Evolutionary conservation across 2,329 filamentous ascomycete species (phyloP), one percentile per base, ranked within the genome.

Genomic region (Colletotrichum sp.): DNA sequence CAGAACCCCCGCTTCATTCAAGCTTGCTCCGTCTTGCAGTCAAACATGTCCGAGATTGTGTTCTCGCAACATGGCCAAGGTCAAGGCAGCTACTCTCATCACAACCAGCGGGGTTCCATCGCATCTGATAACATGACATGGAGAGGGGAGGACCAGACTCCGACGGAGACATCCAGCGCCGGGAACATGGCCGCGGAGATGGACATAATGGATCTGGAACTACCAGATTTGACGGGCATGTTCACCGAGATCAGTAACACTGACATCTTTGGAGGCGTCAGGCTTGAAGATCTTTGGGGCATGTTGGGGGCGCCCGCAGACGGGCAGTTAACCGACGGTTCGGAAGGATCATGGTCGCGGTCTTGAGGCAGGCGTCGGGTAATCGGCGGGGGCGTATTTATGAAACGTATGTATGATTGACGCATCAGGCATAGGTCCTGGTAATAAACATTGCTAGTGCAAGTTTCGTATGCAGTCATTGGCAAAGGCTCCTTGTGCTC

Each of bases 1-100:
- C 69, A 73, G 69, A 73, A 68, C 59, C 57, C 74, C 2, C 44
- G 69, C 16, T 76, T 76, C 64, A 72, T 76, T 27, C 67, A 71
- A 27, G 67, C 72, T 6, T 74, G 66, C 6, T 74, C 72, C 15
- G 60, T 71, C 5, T 27, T 74, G n/a, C 72, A 65, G n/a, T 71
- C 67, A 6, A 74, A 74, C 32, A 74, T 71, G 72, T 39, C 59
- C 6, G 72, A 74, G 2, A 60, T 74, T 2, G 67, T 74, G 0
- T 44, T 27, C 5, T 60, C 39, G 22, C 72, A 65, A 7, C 15
- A 48, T 5, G 30, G 19, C 9, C 44, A 74, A 13, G 27, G 28
- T 0, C 28, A 67, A 8, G 12, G n/a, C 28, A 34, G 28, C 28
- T 32, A 61, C 6, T 61, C 30, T 8, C 44, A 48, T 2, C 39